Evolutionary conservation across 768 basidiomycete genomes (phyloP), one percentile per base, ranked within the genome.

Genomic region (Mycena amicta): DNA sequence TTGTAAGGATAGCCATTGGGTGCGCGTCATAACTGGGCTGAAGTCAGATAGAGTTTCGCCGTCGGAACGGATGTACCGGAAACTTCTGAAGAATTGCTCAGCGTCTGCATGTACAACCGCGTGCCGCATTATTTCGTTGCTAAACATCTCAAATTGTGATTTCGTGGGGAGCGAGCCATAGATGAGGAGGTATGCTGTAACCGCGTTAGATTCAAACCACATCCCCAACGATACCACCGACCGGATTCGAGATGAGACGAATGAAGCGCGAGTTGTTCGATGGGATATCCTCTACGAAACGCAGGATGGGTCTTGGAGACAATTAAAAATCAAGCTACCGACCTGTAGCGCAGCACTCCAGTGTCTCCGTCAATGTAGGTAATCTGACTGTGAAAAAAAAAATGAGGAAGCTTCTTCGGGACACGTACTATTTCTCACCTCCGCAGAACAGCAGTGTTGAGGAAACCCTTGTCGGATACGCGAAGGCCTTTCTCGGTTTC

Each of bases 301-400:
- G 52, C 49, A 27, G 33, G 18, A 20, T 39, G n/a, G n/a, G 22
- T 28, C 51, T 12, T 5, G n/a, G 56, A 55, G 27, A 23, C 1
- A 8, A 53, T 49, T 39, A 30, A 28, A 13, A 13, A 60, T 25
- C 23, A 41, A 22, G 16, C 23, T 33, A 40, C 62, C 33, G 58
- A 88, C 90, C 90, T 84, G 73, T 92, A 93, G 46, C 90, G 86
- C 59, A 92, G 71, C 50, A 92, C 83, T 74, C 92, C 93, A 37
- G 83, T 88, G 20, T 94, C 91, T 47, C 94, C 94, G 68, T 96
- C 93, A 62, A 96, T 96, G 64, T 87, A 95, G 0, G 93, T 95
- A 66, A 96, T 95, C 66, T 83, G 74, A 63, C 90, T 92, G n/a
- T n/a, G n/a, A n/a, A 63, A 84, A 76, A 56, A 92, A 81, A 52